Evolutionary conservation across 179 eudicot genomes (phyloP), one percentile per base, ranked within the genome.

Genomic region (Beta lomatogona): DNA sequence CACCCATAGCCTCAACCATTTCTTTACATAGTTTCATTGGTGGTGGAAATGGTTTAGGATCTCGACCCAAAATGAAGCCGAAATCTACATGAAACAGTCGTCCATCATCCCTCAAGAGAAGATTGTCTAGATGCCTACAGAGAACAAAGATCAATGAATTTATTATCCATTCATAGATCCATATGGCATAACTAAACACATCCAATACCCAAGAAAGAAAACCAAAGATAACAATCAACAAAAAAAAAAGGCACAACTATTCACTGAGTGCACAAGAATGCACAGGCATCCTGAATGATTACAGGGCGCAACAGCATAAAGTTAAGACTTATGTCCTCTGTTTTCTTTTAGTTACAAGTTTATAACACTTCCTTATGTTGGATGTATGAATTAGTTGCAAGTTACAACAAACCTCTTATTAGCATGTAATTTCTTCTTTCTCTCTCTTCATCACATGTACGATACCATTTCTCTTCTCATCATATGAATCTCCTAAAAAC

Each of bases 1-100:
- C 98, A 59, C 99, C 98, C 99, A 96, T 96, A 80, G 99, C 99
- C 83, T 96, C 99, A 28, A 96, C 99, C 99, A 96, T 94, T 89
- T 96, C 99, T 89, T 96, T 96, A 89, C 99, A 96, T 55, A 96
- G 96, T 83, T 96, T 96, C 99, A 96, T 96, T 79, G 99, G 99
- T 76, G 99, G 99, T 73, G 99, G 99, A 89, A 96, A 96, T 71
- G 99, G 99, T 86, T 96, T 96, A 79, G 99, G 98, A 86, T 96
- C 99, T 58, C 97, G 93, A 80, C 99, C 99, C 75, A 96, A 71
- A 81, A 96, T 96, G 83, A 91, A 96, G 77, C 96, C 99, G 84
- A 96, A 96, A 89, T 96, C 99, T 73, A 96, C 98, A 81, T 96
- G 99, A 85, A 96, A 96, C 80, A 96, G 92, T 75, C 94, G 93